Evolutionary conservation across 139 green algal genomes (phyloP), one percentile per base, ranked within the genome.

Genomic region (Protoeuglena noctilucae): DNA sequence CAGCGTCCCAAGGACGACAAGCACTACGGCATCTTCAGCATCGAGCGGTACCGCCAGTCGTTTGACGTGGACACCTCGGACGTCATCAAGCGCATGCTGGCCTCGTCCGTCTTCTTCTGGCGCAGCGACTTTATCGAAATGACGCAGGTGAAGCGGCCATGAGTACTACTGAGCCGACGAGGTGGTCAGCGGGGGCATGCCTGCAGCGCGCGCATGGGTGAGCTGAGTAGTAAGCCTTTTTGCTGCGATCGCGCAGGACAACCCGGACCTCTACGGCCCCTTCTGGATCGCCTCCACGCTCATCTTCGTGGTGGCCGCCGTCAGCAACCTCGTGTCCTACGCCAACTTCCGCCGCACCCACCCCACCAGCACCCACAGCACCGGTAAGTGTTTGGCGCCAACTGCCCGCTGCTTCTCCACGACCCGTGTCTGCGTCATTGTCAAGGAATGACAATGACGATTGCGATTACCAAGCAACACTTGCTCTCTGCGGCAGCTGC

Each of bases 281-380:
- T 93, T 93, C 64, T 93, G 83, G 83, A 63, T 87, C 0, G 77
- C 79, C 23, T 84, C 77, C 53, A 93, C 83, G 16, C 73, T 93
- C 34, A 69, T 93, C 22, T 87, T 89, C 57, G 62, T 93, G 19
- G 80, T 66, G 23, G 78, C 80, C 4, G 81, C 79, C 17, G 68
- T 72, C 7, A 77, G 79, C 47, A 89, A 89, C 68, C 74, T 73
- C 16, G 72, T 69, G 19, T 58, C 53, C 56, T 92, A 86, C 67
- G 61, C 86, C 24, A 54, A 64, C 14, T 87, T 61, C 54, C n/a
- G n/a, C n/a, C n/a, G n/a, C n/a, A n/a, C n/a, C n/a, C n/a, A n/a
- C n/a, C 24, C 25, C 21, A 60, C 40, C 56, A 63, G 22, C 28
- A 43, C 27, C 6, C 45, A 30, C 28, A 30, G 7, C 4, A 22